Evolutionary conservation across 75 land plant species (phyloP).

Genomic region (Pseudotsuga menziesii): DNA sequence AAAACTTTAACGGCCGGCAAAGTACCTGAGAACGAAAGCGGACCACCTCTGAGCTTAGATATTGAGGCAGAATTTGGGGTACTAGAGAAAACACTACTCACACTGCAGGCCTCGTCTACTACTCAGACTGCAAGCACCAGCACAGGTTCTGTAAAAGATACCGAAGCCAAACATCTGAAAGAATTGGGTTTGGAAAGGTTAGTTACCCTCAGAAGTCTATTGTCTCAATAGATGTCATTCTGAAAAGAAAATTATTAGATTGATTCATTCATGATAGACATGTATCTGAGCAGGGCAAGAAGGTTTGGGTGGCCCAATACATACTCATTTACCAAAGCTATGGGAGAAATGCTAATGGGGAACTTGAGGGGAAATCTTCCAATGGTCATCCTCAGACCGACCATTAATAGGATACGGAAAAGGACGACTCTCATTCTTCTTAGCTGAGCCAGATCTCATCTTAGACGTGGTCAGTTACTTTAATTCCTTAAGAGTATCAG

Average conservation of each 20-base stretch:
- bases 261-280: neutral
- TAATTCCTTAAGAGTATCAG: no score
- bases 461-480: no score
- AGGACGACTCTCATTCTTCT: no score
- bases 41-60: neutral
- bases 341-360: conserved; percentile 58
- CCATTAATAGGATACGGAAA: no score
- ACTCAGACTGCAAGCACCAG: no score
- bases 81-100: neutral
- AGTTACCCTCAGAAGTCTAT: neutral
- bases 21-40: no score
- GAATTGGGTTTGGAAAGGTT: conserved; percentile 44
- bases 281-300: conserved; percentile 30
- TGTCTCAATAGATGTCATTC: neutral
- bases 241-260: neutral
- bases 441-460: no score
- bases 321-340: conserved; percentile 55
- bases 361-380: conserved; percentile 24
- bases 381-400: no score
- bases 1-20: neutral
- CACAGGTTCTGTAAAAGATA: no score
- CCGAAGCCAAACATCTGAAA: conserved; percentile 11
- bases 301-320: conserved; percentile 62
- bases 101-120: no score
- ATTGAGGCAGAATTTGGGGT: neutral